Evolutionary conservation across 2,329 filamentous ascomycete genomes (phyloP), one percentile per base, ranked within the genome.

Genomic region (Didymella glomerata): DNA sequence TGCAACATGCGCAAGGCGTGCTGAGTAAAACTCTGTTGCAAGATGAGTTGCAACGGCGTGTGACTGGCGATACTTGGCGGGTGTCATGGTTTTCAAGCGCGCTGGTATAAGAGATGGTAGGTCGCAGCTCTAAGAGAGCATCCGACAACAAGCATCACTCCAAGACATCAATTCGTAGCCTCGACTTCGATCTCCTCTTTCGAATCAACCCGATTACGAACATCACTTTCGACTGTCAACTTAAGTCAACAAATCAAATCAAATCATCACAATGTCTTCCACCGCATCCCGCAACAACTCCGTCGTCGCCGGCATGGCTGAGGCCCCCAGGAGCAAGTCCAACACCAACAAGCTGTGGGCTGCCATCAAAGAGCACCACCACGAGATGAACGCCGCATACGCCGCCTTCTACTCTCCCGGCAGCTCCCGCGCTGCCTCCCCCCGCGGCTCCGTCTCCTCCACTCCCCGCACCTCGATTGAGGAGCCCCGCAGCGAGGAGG

Each of bases 301-400:
- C 11, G 55, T 68, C 40, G 57, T 60, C 8, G 57, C 42, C 57
- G 54, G 61, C 53, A 57, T 54, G 46, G 62, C 54, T 45, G 54
- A 56, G 41, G 36, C 51, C 2, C 57, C 57, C 28, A 58, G 51
- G 50, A 22, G 46, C 56, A 61, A 66, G 58, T 67, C 60, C 57
- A 71, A 67, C 59, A 57, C 63, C 40, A 55, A 48, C 62, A 71
- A 71, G 54, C 62, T 66, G 16, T 73, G 69, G 68, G 64, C 68
- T 13, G 65, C 68, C n/a, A 48, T 75, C 54, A 72, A 73, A 62
- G 56, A 68, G 58, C 71, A 74, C 62, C 71, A 73, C 61, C 62
- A 68, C 18, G 67, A 67, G 18, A 69, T 74, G 59, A 74, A 73
- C 61, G 65, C 63, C 1, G 71, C 70, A 4, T 74, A 70, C 57